Base-by-base conservation (phyloP, 768 basidiomycete species). In the Lactifluus volemus region DNA sequence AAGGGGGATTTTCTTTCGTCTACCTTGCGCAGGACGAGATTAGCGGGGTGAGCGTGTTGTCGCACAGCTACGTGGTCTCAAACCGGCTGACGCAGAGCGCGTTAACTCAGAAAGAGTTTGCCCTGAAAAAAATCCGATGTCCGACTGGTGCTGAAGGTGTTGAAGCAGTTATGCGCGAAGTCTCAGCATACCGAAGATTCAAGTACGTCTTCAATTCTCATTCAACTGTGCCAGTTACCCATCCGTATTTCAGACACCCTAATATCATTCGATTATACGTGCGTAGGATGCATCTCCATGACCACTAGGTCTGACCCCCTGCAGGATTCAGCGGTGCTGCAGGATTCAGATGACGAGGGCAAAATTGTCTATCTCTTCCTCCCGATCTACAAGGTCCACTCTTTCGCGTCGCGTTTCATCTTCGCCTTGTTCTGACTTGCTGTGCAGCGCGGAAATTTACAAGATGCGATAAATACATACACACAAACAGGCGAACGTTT, bases 281-380 rank as follows among this genome's bases (percentile, higher is more conserved):
- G 67, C 58, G 75, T 75, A 19, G n/a, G 4, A 14, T 38, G 49
- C 53, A 29, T 25, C 2, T 41, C 47, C 39, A 25, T 61, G 53
- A n/a, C 8, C 17, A 29, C 21, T 49, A 65, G 65, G 49, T 45
- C 49, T 36, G 57, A 49, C 67, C 68, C 54, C 52, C 67, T 30
- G 30, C 50, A 92, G 89, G 94, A 98, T 70, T 95, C 94, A 14
- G 92, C 94, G 1, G 92, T 96, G 4, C 87, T 95, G 1, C 93
- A 97, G 73, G 94, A 98, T 68, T 87, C 89, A 38, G 86, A 89
- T 61, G 94, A 92, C 14, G 93, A 94, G 51, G 93, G 92, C 11
- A 89, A 96, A 73, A 89, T 98, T 59, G 92, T 97, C 34, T 98
- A 97, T 72, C 84, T 98, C 56, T 98, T 99, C 78, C 77, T 98